These are phyloP conservation scores for Stemphylium vesicarium DNA, from an alignment of 2,329 filamentous ascomycete genomes.

Conservation along the genomic window DNA sequence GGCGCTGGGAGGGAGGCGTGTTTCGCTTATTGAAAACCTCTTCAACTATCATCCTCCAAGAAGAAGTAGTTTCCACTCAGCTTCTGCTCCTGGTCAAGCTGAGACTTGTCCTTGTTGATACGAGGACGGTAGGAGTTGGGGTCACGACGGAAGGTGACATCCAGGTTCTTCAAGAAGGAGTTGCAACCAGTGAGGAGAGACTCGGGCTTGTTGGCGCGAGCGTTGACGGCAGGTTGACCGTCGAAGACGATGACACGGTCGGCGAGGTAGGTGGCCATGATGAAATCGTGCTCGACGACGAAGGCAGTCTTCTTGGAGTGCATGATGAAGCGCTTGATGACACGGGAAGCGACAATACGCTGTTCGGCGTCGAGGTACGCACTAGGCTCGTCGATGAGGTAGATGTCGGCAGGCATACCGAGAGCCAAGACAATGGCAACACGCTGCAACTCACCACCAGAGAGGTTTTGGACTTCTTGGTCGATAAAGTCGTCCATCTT, in stretches of 20 bases:
- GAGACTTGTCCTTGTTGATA: constrained; percentile 96
- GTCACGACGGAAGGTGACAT: constrained; percentile 98
- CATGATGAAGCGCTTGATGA: constrained; percentile 99
- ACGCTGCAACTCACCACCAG: constrained; percentile 98
- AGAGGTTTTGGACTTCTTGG: constrained; percentile 98
- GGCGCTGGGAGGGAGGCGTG: constrained; percentile 42
- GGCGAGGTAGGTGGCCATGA: constrained; percentile 84
- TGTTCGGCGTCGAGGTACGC: constrained; percentile 96
- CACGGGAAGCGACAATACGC: constrained; percentile 94
- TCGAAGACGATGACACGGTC: constrained; percentile 99
- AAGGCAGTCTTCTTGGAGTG: constrained; percentile 99
- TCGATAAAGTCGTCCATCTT: constrained; percentile 99
- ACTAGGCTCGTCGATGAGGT: constrained; percentile 91
- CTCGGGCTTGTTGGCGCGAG: constrained; percentile 88
- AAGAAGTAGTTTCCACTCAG: constrained; percentile 95
- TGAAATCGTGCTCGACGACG: constrained; percentile 99
- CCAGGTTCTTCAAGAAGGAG: constrained; percentile 91
- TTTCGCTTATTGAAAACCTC: constrained; percentile 63
- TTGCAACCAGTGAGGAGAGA: constrained; percentile 96
- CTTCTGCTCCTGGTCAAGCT: constrained; percentile 99
- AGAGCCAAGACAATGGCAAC: constrained; percentile 98
- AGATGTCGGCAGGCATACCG: constrained; percentile 94
- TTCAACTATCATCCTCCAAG: constrained; percentile 84
- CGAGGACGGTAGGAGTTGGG: constrained; percentile 94
- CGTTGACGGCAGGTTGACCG: constrained; percentile 85